Conservation (phyloP, 2,329 filamentous ascomycete genomes). For the Didymella exigua region DNA sequence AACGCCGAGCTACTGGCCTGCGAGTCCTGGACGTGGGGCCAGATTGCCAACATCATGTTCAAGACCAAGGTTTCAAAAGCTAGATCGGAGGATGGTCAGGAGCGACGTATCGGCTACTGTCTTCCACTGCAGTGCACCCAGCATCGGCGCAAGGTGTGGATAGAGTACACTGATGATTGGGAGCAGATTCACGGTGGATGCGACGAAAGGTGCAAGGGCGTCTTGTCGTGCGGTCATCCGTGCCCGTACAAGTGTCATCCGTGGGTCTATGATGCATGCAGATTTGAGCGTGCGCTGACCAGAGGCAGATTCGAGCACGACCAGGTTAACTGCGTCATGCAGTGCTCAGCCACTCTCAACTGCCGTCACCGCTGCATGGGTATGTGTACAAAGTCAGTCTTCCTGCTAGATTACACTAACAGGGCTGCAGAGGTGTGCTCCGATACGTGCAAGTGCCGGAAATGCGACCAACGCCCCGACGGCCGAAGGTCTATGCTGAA, state of each 20-base stretch:
- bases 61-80: conserved; percentile 33
- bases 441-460: conserved; percentile 37
- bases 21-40: conserved; percentile 57
- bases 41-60: conserved; percentile 56
- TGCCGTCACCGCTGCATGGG: conserved; percentile 42
- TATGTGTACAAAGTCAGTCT: conserved; percentile 3
- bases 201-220: conserved; percentile 31
- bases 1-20: conserved; percentile 64
- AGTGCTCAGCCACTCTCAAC: conserved; percentile 16
- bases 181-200: conserved; percentile 41
- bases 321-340: conserved; percentile 42
- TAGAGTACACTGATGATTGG: conserved; percentile 50
- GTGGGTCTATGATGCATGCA: conserved; percentile 15
- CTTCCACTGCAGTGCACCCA: conserved; percentile 68
- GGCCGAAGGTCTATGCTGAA: conserved; percentile 38
- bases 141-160: conserved; percentile 60
- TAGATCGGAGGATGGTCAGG: conserved; percentile 28
- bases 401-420: neutral
- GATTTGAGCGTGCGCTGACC: neutral
- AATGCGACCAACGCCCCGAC: conserved; percentile 32
- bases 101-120: conserved; percentile 53
- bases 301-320: conserved; percentile 32
- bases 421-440: conserved; percentile 28
- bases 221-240: conserved; percentile 41
- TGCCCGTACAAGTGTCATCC: conserved; percentile 46